Conservation (phyloP, 2,329 filamentous ascomycete species). For the Colletotrichum karsti region DNA sequence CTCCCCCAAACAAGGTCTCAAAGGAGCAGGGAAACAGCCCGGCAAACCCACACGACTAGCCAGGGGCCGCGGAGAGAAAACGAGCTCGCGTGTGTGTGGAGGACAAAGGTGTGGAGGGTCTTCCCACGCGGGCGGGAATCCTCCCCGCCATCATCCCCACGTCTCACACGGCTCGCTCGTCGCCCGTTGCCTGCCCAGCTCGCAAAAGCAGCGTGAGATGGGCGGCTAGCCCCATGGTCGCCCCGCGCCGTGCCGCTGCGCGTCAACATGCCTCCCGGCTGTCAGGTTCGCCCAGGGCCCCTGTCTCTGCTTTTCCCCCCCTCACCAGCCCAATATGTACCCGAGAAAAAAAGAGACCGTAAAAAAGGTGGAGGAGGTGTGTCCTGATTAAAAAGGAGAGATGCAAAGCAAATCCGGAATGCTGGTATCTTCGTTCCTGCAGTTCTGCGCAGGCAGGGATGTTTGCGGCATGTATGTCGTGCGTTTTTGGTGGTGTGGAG, state of each 20-base stretch:
- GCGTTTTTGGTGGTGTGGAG: slow-evolving; percentile 5
- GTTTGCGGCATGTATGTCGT: slow-evolving; percentile 15
- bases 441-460: slow-evolving; percentile 19
- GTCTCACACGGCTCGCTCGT: slow-evolving; percentile 32
- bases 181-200: slow-evolving; percentile 27
- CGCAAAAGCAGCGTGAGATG: slow-evolving; percentile 51
- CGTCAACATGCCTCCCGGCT: slow-evolving; percentile 33
- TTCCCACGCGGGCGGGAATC: slow-evolving; percentile 15
- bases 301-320: slow-evolving; percentile 9
- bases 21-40: neutral
- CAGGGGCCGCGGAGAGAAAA: neutral
- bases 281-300: slow-evolving; percentile 34
- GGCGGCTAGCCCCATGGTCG: slow-evolving; percentile 27
- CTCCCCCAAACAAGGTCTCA: slow-evolving; percentile 34
- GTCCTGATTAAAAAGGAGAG: slow-evolving; percentile 11
- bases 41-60: neutral
- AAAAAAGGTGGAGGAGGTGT: slow-evolving; percentile 24
- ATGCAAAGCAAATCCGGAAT: slow-evolving; percentile 18
- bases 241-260: slow-evolving; percentile 35
- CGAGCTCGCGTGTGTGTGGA: neutral
- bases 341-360: slow-evolving; percentile 5
- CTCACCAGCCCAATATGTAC: slow-evolving; percentile 27
- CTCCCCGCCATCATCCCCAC: neutral
- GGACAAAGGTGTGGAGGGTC: neutral
- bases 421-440: slow-evolving; percentile 28